Evolutionary conservation across 805 yeast species (phyloP), one percentile per base, ranked within the genome.

Genomic region (Cephaloascus fragrans): DNA sequence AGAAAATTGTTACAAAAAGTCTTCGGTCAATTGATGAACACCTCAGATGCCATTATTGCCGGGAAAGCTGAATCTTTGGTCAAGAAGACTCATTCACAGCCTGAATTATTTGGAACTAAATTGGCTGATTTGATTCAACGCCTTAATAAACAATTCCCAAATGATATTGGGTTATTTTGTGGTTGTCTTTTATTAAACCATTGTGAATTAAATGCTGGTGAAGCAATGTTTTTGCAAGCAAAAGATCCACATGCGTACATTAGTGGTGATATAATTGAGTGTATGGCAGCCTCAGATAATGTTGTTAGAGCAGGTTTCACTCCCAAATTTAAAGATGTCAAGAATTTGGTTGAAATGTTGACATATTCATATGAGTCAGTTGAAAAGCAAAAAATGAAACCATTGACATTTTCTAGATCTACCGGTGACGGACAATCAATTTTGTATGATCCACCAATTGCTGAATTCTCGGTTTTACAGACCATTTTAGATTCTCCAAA

Each of bases 281-380:
- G 98, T 69, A 93, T 93, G 99, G 98, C 98, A 34, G 97, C 98
- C 6, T 82, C 94, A 32, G 99, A 93, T 61, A 93, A 93, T 53
- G 99, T 93, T 41, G 97, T 93, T 37, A 78, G 99, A 61, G 95
- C 97, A 3, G 99, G 98, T 12, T 93, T 93, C 71, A 93, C 99
- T n/a, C 98, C 99, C 45, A 93, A 93, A 62, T 93, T 90, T 69
- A 93, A 90, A 65, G 99, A 93, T 61, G 97, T 93, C 44, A 63
- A 79, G 42, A 87, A 83, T 52, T 75, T 93, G 55, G 97, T 93
- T 34, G 77, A 74, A 39, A 86, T 86, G 93, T 76, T 93, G 58
- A 89, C 96, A 3, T 93, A 90, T 59, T 71, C 84, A 19, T 83
- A 83, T 52, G 94, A 84, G 39, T 79, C 94, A 18, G 96, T 90